phyloP scores from a whole-genome alignment of 2,329 filamentous ascomycete genomes.

The Pseudogymnoascus sp. region DNA sequence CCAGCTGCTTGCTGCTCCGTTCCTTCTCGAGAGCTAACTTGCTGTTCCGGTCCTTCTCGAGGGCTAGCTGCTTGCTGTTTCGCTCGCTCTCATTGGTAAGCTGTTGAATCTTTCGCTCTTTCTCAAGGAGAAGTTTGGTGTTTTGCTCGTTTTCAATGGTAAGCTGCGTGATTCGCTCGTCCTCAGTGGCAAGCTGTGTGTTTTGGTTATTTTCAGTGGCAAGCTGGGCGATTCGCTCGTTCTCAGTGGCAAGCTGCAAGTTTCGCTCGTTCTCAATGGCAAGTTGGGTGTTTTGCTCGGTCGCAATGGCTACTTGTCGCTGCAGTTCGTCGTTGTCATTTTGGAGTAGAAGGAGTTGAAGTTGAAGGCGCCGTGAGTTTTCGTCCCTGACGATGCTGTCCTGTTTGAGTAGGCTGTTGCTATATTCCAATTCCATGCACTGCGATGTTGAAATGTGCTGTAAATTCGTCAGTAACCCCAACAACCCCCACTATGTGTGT shows the following conservation, averaged over 20 bases:
- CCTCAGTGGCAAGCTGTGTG: background rate
- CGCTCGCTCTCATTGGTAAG: background rate
- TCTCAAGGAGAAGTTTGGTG: background rate
- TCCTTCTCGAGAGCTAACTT: background rate
- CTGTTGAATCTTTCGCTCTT: background rate
- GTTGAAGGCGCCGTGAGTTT: slow-evolving; percentile 59
- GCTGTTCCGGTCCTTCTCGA: background rate
- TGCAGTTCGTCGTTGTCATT: slow-evolving; percentile 66
- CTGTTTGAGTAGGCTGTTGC: slow-evolving; percentile 55
- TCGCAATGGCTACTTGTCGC: slow-evolving; percentile 43
- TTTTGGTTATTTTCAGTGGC: background rate
- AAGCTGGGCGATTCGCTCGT: background rate
- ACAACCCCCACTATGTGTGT: background rate
- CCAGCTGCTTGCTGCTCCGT: background rate
- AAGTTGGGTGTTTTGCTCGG: background rate
- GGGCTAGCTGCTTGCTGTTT: background rate
- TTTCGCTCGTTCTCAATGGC: background rate
- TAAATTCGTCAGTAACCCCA: slow-evolving; percentile 1
- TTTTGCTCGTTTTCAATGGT: background rate
- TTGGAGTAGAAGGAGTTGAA: slow-evolving; percentile 63
- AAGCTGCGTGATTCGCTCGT: background rate
- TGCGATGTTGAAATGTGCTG: slow-evolving; percentile 28
- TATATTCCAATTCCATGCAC: slow-evolving; percentile 61
- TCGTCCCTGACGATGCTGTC: slow-evolving; percentile 69
- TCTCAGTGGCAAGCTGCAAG: background rate